Percentiles rank a stretch among this genome's conserved stretches.
Evolutionary conservation across 768 basidiomycete species (phyloP).

Genomic region (Trametes cinnabarina): DNA sequence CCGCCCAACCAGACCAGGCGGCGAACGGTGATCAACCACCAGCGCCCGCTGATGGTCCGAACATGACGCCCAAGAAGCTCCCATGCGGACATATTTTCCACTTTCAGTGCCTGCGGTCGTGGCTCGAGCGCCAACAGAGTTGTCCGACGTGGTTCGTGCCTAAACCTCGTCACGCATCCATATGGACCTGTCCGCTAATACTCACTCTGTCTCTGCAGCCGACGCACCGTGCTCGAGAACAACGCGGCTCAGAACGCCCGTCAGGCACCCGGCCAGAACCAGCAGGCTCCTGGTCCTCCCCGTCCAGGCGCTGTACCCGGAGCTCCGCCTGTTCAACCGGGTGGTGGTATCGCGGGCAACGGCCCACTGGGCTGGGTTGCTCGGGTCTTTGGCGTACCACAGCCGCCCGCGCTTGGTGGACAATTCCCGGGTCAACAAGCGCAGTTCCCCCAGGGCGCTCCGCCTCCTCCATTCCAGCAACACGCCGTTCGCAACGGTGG

Average conservation of each 20-base stretch:
- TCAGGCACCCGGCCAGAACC: constrained; percentile 19
- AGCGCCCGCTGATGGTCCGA: constrained; percentile 62
- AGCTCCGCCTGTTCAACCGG: constrained; percentile 31
- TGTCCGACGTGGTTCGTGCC: constrained; percentile 91
- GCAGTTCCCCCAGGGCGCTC: constrained; percentile 23
- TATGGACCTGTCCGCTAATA: not conserved
- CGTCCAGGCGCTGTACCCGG: constrained; percentile 28
- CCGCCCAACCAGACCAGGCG: constrained; percentile 13
- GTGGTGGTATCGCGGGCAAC: constrained; percentile 8
- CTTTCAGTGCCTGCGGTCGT: constrained; percentile 93
- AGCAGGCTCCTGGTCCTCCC: constrained; percentile 19
- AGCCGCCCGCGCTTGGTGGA: constrained; percentile 37
- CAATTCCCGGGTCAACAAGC: constrained; percentile 28
- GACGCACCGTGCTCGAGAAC: constrained; percentile 71
- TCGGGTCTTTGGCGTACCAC: constrained; percentile 56
- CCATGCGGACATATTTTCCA: constrained; percentile 98
- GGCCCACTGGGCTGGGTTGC: constrained; percentile 45
- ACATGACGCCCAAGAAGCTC: constrained; percentile 94
- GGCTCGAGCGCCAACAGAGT: constrained; percentile 98
- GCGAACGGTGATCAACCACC: constrained; percentile 25
- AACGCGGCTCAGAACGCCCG: constrained; percentile 18
- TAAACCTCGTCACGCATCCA: not conserved
- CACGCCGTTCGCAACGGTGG: constrained; percentile 20
- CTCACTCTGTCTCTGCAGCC: constrained; percentile 41
- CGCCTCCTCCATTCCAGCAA: constrained; percentile 31